Base-by-base conservation (phyloP, 2,329 filamentous ascomycete species). In the Pseudogymnoascus sp. region DNA sequence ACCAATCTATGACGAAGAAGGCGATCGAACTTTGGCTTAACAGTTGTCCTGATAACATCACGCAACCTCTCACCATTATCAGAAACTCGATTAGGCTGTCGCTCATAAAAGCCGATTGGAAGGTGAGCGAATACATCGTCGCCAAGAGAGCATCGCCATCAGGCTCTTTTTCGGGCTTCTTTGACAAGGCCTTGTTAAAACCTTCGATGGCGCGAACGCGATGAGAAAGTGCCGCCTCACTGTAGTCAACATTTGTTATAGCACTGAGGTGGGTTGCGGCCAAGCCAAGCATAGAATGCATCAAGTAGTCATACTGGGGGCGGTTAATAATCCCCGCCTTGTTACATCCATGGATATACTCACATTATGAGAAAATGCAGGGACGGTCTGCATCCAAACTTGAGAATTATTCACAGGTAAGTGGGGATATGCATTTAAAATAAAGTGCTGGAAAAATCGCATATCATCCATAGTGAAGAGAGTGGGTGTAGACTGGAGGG, bases 221-320 rank as follows among this genome's bases (percentile, higher is more conserved):
- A 72, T 90, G 87, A 37, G 77, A 77, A 75, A 89, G 83, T 43
- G 87, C 86, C 31, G 82, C 79, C 1, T 65, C 31, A 9, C 36
- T 46, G 2, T 69, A 59, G 9, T 65, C 62, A 12, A 59, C 60
- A 11, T 65, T 66, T 12, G 80, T 76, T 12, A 80, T 73, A 16
- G 89, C 79, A 64, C 78, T 79, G 3, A 90, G 79, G 66, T 89
- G 84, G 0, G 87, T 89, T 34, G 88, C 88, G 1, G 87, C 80
- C 65, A 88, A 80, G 11, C 86, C 86, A 0, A 89, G 79, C 60
- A 90, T 86, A 3, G 87, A 85, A 71, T 90, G 87, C 82, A 90
- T 88, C 8, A 89, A 78, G 64, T 85, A 88, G 63, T 87, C 84
- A 67, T 88, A 81, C 81, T 86, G 63, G 7, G 25, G 21, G 62